Percentiles rank a stretch among this genome's conserved stretches.
These are phyloP conservation scores for Heracleum sosnowskyi DNA, from an alignment of 129 eudicot genomes.

Conservation along the genomic window DNA sequence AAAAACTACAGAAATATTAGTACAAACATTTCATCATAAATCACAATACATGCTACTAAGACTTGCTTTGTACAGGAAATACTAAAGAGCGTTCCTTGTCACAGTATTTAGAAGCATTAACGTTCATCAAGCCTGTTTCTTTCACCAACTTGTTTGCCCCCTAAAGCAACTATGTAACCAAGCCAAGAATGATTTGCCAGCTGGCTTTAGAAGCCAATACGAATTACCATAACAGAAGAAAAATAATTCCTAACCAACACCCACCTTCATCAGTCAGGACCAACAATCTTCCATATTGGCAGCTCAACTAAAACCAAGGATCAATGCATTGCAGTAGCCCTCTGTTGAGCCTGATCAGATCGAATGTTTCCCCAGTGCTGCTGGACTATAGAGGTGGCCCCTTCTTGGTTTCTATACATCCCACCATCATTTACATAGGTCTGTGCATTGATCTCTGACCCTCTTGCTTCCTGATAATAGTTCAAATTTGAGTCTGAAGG, in stretches of 20 bases:
- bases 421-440: constrained; percentile 20
- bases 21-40: neutral
- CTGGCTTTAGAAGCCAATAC: constrained; percentile 23
- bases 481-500: constrained; percentile 24
- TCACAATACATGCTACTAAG: neutral
- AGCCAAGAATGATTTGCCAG: constrained; percentile 96
- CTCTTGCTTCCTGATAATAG: constrained; percentile 26
- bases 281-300: constrained; percentile 3
- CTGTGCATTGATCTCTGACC: constrained; percentile 20
- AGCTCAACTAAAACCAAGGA: constrained; percentile 6
- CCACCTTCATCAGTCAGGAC: neutral
- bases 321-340: constrained; percentile 62
- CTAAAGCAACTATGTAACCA: constrained; percentile 13
- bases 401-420: constrained; percentile 30
- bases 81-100: neutral
- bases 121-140: neutral
- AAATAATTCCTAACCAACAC: neutral
- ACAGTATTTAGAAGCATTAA: neutral
- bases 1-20: neutral
- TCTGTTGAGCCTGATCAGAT: constrained; percentile 34
- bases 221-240: constrained; percentile 3
- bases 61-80: neutral
- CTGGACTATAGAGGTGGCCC: constrained; percentile 32
- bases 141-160: constrained; percentile 11
- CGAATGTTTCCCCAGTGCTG: constrained; percentile 44